phyloP scores from a whole-genome alignment of 140 eudicot species.

The Stevia rebaudiana region DNA sequence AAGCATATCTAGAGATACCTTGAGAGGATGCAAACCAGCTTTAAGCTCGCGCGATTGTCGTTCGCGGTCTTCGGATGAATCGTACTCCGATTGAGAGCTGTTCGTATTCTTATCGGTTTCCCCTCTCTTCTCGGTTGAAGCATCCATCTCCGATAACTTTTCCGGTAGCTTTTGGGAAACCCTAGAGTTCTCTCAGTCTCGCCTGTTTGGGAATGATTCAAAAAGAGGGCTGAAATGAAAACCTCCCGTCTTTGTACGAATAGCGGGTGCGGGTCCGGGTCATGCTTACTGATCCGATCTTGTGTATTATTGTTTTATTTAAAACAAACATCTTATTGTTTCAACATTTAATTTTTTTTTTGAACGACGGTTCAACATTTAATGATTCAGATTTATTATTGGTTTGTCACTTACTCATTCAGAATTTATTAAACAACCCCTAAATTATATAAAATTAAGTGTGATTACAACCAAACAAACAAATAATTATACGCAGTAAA shows the following conservation, averaged over 20 bases:
- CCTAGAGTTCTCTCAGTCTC: conserved; percentile 34
- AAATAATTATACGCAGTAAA: no score
- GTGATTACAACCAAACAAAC: no score
- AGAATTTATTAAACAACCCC: no score
- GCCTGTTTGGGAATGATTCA: conserved; percentile 6
- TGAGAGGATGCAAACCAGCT: conserved; percentile 94
- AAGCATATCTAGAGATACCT: conserved; percentile 30
- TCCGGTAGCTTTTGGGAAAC: conserved; percentile 25
- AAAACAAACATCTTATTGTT: no score
- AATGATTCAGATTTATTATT: no score
- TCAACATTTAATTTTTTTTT: no score
- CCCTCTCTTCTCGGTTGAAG: conserved; percentile 33
- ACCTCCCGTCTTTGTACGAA: conserved; percentile 3
- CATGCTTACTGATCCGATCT: not conserved
- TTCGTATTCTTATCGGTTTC: conserved; percentile 37
- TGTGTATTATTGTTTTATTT: no score
- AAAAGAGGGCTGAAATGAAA: conserved; percentile 1
- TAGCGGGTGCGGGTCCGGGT: not conserved
- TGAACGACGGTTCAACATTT: no score
- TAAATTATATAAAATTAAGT: no score
- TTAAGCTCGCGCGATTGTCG: conserved; percentile 88
- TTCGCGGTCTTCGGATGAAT: conserved; percentile 56
- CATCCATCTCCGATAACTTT: conserved; percentile 33
- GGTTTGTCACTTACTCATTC: no score
- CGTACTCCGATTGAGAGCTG: conserved; percentile 21